Evolutionary conservation across 208 protist species (phyloP).

Genomic region (Strigomonas culicis): DNA sequence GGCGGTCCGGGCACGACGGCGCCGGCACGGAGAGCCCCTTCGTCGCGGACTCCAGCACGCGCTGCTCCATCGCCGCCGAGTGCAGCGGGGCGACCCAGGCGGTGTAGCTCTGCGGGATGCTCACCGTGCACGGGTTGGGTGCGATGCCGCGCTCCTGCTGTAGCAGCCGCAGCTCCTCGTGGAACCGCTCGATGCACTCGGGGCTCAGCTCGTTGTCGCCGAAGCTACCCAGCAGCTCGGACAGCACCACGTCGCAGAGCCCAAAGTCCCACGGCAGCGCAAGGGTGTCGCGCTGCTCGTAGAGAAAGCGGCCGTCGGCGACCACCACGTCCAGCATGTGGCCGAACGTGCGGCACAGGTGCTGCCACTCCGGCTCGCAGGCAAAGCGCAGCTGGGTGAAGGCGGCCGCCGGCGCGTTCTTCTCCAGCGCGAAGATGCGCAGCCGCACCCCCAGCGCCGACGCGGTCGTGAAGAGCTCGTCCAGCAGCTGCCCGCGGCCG

Average conservation of each 20-base stretch:
- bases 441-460: slow-evolving; percentile 55
- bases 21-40: slow-evolving; percentile 56
- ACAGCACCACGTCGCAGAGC: slow-evolving; percentile 94
- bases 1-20: slow-evolving; percentile 36
- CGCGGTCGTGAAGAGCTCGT: slow-evolving; percentile 81
- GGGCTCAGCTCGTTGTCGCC: slow-evolving; percentile 99
- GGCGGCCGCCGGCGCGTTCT: slow-evolving; percentile 96
- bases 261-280: slow-evolving; percentile 59
- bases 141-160: slow-evolving; percentile 34
- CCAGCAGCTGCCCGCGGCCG: slow-evolving; percentile 95
- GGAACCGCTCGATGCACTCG: slow-evolving; percentile 97
- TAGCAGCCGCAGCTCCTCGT: slow-evolving; percentile 47
- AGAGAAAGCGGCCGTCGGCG: slow-evolving; percentile 82
- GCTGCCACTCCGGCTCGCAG: slow-evolving; percentile 56
- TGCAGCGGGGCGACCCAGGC: slow-evolving; percentile 76
- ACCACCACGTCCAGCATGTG: slow-evolving; percentile 90
- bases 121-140: slow-evolving; percentile 40
- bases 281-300: slow-evolving; percentile 20
- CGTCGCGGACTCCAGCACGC: slow-evolving; percentile 45
- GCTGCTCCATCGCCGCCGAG: slow-evolving; percentile 47
- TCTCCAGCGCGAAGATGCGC: slow-evolving; percentile 96
- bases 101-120: slow-evolving; percentile 78
- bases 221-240: slow-evolving; percentile 98
- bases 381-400: slow-evolving; percentile 71
- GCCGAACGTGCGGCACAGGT: slow-evolving; percentile 59